Evolutionary conservation across 2,329 filamentous ascomycete genomes (phyloP).

Genomic region (Claviceps sp.): DNA sequence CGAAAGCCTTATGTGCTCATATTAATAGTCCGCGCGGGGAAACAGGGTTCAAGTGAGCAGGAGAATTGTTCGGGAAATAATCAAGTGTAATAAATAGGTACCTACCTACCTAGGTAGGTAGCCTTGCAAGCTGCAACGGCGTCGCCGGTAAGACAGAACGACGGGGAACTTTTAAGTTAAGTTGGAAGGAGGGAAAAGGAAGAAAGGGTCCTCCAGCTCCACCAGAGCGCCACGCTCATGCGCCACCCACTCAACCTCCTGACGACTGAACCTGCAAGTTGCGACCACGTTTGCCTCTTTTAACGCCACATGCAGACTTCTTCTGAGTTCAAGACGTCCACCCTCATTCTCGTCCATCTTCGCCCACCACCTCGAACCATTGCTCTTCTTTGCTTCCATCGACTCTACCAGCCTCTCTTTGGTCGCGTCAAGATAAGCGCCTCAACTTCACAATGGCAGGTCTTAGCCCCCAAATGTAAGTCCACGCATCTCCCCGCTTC

Average conservation of each 20-base stretch:
- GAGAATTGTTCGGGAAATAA: too few species aligned
- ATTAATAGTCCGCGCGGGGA: too few species aligned
- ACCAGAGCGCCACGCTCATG: not conserved
- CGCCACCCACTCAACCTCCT: not conserved
- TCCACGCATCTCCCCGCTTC: not conserved
- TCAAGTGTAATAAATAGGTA: too few species aligned
- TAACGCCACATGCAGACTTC: not conserved
- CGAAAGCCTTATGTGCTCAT: too few species aligned
- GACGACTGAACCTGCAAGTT: not conserved
- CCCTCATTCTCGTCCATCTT: not conserved
- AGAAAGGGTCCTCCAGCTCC: not conserved
- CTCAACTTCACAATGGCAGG: conserved; percentile 38
- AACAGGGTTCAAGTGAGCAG: too few species aligned
- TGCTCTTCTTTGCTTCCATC: not conserved
- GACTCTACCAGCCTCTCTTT: conserved; percentile 2
- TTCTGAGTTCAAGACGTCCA: not conserved
- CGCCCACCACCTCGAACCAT: not conserved
- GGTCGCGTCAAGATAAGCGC: not conserved
- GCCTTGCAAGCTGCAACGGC: too few species aligned
- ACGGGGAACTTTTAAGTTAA: too few species aligned
- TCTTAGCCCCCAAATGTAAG: conserved; percentile 52
- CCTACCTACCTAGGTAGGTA: too few species aligned
- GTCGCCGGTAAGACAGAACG: not conserved
- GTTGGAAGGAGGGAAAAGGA: too few species aligned
- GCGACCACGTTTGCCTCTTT: conserved; percentile 1